A percentile compares a stretch with the other conserved stretches of the same genome.
These are phyloP conservation scores for Teunomyces kruisii DNA, from an alignment of 805 yeast species.

Conservation along the genomic window DNA sequence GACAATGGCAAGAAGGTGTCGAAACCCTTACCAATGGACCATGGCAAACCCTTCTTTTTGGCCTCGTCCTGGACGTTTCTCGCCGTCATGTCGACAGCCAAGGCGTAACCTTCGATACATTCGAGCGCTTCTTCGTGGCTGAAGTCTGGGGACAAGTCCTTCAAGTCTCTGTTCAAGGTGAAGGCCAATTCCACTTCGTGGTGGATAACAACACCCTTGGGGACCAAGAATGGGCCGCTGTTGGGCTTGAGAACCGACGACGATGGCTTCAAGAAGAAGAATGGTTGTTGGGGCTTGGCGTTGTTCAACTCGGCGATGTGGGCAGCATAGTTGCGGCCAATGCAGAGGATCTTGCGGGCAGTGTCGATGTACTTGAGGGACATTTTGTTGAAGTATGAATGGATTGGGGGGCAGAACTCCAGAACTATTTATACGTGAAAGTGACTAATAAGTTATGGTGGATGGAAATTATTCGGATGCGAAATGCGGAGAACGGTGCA, in stretches of 20 bases:
- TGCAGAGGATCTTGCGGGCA: conserved; percentile 84
- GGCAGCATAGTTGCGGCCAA: conserved; percentile 97
- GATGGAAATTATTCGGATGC: conserved; percentile 1
- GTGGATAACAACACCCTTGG: conserved; percentile 77
- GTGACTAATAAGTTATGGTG: neutral
- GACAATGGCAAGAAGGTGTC: conserved; percentile 95
- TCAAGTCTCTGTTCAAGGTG: conserved; percentile 61
- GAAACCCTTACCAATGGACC: conserved; percentile 96
- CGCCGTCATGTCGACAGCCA: conserved; percentile 93
- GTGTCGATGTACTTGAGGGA: conserved; percentile 49
- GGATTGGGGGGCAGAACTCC: neutral
- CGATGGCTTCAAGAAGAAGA: conserved; percentile 88
- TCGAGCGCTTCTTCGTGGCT: conserved; percentile 68
- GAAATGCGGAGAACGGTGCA: neutral
- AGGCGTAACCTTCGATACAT: conserved; percentile 80
- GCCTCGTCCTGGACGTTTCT: conserved; percentile 95
- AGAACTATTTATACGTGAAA: neutral
- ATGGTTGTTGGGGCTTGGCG: conserved; percentile 78
- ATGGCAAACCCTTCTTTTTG: conserved; percentile 89
- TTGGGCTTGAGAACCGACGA: conserved; percentile 63
- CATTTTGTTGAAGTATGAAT: conserved; percentile 7
- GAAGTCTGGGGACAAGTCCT: conserved; percentile 60
- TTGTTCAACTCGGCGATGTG: conserved; percentile 90
- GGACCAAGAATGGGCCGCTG: conserved; percentile 78
- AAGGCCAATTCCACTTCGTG: conserved; percentile 94